phyloP scores from a whole-genome alignment of 306 rosid genomes.

The Sphenostylis stenocarpa region DNA sequence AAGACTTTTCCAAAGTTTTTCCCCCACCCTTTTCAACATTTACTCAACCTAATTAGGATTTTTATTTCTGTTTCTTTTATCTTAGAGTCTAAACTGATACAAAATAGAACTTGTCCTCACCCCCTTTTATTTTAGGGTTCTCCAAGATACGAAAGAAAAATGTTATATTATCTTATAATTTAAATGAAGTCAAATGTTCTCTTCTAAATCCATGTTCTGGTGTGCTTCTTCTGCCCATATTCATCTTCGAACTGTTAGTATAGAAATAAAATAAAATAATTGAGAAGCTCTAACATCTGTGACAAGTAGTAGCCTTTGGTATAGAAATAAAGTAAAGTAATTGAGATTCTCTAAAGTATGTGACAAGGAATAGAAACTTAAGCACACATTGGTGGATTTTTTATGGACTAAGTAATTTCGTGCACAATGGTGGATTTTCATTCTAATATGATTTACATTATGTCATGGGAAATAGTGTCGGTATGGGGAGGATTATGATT shows the following conservation, averaged over 20 bases:
- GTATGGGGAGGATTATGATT: background rate
- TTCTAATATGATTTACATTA: constrained; percentile 14
- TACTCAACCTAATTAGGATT: background rate
- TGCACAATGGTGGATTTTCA: constrained; percentile 15
- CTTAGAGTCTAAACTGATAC: background rate
- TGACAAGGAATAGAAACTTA: constrained; percentile 10
- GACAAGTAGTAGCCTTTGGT: constrained; percentile 15
- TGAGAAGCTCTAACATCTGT: constrained; percentile 15
- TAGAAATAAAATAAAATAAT: constrained; percentile 17
- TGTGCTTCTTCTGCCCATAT: background rate
- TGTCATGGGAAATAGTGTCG: background rate
- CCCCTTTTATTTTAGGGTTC: background rate
- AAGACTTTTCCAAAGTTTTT: constrained; percentile 11
- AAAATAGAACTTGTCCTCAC: background rate
- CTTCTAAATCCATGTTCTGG: background rate
- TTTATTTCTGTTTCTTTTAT: background rate
- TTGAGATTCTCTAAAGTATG: constrained; percentile 10
- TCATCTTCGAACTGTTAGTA: constrained; percentile 2
- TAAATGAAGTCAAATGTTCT: background rate
- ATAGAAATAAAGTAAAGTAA: constrained; percentile 18
- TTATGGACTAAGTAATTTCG: background rate
- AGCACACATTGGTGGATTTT: background rate
- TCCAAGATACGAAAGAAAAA: background rate
- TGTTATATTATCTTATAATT: constrained; percentile 13
- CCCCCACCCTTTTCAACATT: background rate